These are phyloP conservation scores for Solanum hybrid DNA, from an alignment of 305 asterid species.

Conservation along the genomic window DNA sequence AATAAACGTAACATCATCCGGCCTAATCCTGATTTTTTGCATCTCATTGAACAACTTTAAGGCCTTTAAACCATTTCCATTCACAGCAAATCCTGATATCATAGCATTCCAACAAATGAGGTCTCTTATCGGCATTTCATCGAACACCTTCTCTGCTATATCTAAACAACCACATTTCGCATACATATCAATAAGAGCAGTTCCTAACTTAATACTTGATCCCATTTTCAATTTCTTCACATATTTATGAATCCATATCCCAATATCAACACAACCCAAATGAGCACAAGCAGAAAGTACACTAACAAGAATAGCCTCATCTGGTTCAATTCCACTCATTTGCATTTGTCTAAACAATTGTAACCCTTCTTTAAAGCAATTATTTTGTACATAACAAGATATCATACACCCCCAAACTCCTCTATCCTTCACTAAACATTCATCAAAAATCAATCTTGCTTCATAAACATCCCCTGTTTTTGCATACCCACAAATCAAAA, in stretches of 20 bases:
- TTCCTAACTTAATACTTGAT: constrained; percentile 33
- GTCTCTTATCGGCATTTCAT: constrained; percentile 46
- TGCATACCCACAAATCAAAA: constrained; percentile 51
- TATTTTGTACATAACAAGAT: constrained; percentile 64
- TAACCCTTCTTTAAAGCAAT: constrained; percentile 65
- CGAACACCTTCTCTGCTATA: constrained; percentile 44
- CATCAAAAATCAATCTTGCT: constrained; percentile 55
- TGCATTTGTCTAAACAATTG: constrained; percentile 59
- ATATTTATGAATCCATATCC: constrained; percentile 62
- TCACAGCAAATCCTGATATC: constrained; percentile 62
- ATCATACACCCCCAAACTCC: constrained; percentile 79
- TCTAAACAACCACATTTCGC: constrained; percentile 61
- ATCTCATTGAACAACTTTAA: constrained; percentile 40
- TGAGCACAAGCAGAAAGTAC: constrained; percentile 62
- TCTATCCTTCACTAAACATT: constrained; percentile 46
- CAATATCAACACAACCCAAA: constrained; percentile 59
- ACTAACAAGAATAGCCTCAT: constrained; percentile 59
- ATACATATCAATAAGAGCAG: constrained; percentile 63
- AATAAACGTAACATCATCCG: constrained; percentile 54
- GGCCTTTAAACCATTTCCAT: constrained; percentile 45
- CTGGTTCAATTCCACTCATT: constrained; percentile 45
- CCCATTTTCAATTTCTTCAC: constrained; percentile 22
- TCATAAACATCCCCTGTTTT: constrained; percentile 44
- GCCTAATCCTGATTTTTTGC: constrained; percentile 33
- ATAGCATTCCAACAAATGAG: constrained; percentile 61